phyloP scores from a whole-genome alignment of 805 yeast species.

The Schwanniomyces polymorphus region DNA sequence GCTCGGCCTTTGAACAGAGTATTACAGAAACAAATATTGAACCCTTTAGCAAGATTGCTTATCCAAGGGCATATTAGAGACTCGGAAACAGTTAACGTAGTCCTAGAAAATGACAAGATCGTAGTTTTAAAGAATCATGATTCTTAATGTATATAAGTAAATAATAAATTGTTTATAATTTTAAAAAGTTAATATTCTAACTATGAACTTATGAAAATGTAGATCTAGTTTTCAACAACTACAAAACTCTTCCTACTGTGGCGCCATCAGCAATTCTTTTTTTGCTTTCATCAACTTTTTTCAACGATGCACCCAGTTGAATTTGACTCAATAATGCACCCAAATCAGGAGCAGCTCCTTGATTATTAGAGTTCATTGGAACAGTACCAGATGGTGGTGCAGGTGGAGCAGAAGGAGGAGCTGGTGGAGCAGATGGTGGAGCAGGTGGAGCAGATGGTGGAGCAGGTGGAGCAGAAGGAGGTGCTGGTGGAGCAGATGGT shows the following conservation, averaged over 20 bases:
- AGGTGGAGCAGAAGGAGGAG: slow-evolving; percentile 29
- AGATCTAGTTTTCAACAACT: neutral
- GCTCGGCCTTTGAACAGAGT: slow-evolving; percentile 95
- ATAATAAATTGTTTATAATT: neutral
- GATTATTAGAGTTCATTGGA: slow-evolving; percentile 14
- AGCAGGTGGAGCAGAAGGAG: slow-evolving; percentile 20
- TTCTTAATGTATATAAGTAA: neutral
- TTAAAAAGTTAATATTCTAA: neutral
- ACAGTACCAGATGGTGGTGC: slow-evolving; percentile 9
- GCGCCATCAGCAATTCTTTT: slow-evolving; percentile 48
- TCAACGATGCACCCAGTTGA: slow-evolving; percentile 49
- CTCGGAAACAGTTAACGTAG: slow-evolving; percentile 30
- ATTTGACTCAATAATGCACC: slow-evolving; percentile 59
- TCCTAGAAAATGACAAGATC: slow-evolving; percentile 22
- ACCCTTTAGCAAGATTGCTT: slow-evolving; percentile 81
- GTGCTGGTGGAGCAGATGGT: slow-evolving; percentile 25
- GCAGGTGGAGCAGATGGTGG: slow-evolving; percentile 27
- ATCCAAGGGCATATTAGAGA: slow-evolving; percentile 73
- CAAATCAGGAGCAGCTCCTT: slow-evolving; percentile 36
- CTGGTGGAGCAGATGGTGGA: slow-evolving; percentile 26
- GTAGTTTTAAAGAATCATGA: slow-evolving; percentile 33
- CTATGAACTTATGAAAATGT: neutral
- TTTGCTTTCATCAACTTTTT: slow-evolving; percentile 49
- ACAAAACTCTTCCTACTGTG: slow-evolving; percentile 50
- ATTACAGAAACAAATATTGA: slow-evolving; percentile 78